Evolutionary conservation across 2,329 filamentous ascomycete genomes (phyloP), one percentile per base, ranked within the genome.

Genomic region (Berkeleyomyces basicola): DNA sequence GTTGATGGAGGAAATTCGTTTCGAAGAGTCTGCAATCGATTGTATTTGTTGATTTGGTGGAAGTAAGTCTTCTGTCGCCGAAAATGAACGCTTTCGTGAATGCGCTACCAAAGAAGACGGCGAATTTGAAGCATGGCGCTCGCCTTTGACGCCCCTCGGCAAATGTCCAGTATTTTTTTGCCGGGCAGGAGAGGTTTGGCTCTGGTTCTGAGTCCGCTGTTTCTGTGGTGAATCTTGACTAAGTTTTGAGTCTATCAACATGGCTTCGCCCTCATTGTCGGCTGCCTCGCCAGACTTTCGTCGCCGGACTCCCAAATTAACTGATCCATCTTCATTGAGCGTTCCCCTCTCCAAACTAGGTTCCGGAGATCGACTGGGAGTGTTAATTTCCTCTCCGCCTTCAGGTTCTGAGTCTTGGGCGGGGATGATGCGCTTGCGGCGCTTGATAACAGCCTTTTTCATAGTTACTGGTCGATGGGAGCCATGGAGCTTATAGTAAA

Each of bases 371-470:
- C 68, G 73, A 6, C 71, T 73, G 16, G 75, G 73, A 2, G 76
- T 74, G 16, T 78, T 76, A 10, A 76, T 74, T 10, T 43, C 58
- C 5, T 73, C 76, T 40, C 83, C 81, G 43, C 78, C 75, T 55
- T 75, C 71, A 58, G 78, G 73, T 40, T 76, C 75, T 68, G 36
- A 65, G 36, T 77, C 79, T 58, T 80, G 76, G 16, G 88, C 90
- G 16, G 92, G 91, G 51, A 97, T 91, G 4, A 97, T 90, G 64
- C 93, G 85, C 78, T 97, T 97, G 65, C 93, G 82, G 66, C 93
- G 83, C 74, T 99, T 97, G 72, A 99, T 99, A 36, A 95, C 88
- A 2, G 90, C 87, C 73, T 96, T 97, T 74, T 97, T 99, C 93
- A 99, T 97, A n/a, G 90, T 90, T 4, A 93, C 89, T 0, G 93